These are phyloP conservation scores for Areca catechu DNA, from an alignment of 176 grass and related monocot genomes.

Conservation along the genomic window DNA sequence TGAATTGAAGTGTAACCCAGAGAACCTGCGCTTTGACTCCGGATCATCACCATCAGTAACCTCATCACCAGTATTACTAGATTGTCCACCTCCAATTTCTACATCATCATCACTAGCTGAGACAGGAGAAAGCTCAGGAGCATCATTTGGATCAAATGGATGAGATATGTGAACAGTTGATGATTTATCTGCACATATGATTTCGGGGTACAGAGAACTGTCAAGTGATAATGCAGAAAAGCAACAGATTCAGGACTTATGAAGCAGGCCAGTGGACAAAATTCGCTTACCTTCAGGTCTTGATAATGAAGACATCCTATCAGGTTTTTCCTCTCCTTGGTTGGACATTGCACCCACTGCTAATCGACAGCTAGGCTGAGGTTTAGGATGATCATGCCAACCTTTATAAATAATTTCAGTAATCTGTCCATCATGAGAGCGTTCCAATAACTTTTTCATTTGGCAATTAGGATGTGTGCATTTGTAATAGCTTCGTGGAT, in stretches of 20 bases:
- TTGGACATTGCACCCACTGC: conserved; percentile 37
- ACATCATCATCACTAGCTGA: conserved; percentile 60
- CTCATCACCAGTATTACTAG: conserved; percentile 60
- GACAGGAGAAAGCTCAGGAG: conserved; percentile 33
- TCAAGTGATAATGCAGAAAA: no score
- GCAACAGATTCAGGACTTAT: no score
- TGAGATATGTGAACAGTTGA: conserved; percentile 39
- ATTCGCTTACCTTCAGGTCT: conserved; percentile 50
- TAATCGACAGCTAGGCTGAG: conserved; percentile 66
- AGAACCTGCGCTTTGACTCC: conserved; percentile 88
- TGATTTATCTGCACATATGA: conserved; percentile 48
- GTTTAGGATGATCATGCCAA: conserved; percentile 79
- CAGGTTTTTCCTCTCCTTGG: conserved; percentile 65
- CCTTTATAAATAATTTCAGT: conserved; percentile 92
- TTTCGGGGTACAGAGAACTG: no score
- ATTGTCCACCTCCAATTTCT: conserved; percentile 59
- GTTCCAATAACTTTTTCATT: conserved; percentile 92
- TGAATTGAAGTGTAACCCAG: background rate
- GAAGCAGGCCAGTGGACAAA: no score
- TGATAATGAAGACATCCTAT: conserved; percentile 13
- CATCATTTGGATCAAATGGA: conserved; percentile 39
- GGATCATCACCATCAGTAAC: conserved; percentile 59
- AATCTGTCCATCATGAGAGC: conserved; percentile 76
- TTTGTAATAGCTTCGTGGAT: conserved; percentile 98
- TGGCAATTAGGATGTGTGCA: conserved; percentile 95